Base-by-base conservation (phyloP, 2,329 filamentous ascomycete species). In the Neonectria coccinea region DNA sequence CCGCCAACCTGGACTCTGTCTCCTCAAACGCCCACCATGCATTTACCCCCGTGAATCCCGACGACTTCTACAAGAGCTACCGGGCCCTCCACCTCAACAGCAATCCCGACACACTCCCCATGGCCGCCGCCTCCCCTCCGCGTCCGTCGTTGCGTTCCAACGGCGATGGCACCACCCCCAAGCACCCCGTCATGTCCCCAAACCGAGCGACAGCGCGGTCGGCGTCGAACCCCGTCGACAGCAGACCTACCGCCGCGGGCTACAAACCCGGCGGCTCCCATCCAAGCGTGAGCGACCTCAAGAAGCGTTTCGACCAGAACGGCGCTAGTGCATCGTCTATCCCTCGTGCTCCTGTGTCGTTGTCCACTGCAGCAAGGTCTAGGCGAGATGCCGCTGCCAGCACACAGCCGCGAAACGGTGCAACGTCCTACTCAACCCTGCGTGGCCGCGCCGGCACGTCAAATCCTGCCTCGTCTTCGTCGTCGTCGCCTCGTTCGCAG, bases 261-360 rank as follows among this genome's bases (percentile, higher is more conserved):
- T 80, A 74, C 65, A 70, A 78, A 56, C 72, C 74, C 45, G 73
- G 74, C 56, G 74, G 76, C 51, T 72, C 79, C 70, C 85, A 91
- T 69, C 84, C 89, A n/a, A 94, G 91, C 65, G 91, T 96, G 70
- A 93, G 91, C 79, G 92, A 96, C 75, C 83, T 96, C 67, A 89
- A 92, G 73, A 92, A 90, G 78, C 89, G 87, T 59, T 96, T 95
- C 79, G 92, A 95, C 77, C 88, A 90, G 74, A 88, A 84, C 70
- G 81, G 77, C 67, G 62, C 67, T 45, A 63, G 52, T 68, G 65
- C 72, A 53, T 73, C 77, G 65, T 72, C 77, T 47, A 74, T 79
- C 59, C 70, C 77, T 59, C 80, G 79, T 66, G 79, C 78, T 69
- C 74, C 78, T 56, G 63, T 75, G 42, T 73, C 75, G 75, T 69